Evolutionary conservation across 1,284 basidiomycete species (phyloP).

Genomic region (Fistulina hepatica): DNA sequence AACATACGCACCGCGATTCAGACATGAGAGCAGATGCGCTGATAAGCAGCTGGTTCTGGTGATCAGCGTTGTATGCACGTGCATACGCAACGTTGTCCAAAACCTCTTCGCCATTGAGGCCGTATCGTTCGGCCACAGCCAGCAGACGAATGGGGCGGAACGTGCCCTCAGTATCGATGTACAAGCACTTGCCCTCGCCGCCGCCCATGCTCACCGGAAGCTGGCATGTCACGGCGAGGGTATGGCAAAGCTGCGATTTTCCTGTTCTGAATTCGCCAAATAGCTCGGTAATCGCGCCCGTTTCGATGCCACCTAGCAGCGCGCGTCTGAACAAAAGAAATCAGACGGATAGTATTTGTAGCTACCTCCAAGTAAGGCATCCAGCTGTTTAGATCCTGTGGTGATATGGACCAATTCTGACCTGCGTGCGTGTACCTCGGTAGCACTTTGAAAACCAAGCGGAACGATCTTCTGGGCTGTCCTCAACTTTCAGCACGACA

Average conservation of each 20-base stretch:
- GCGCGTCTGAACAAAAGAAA: background rate
- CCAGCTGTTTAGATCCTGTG: conserved; percentile 93
- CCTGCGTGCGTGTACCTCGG: conserved; percentile 90
- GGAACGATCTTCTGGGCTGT: conserved; percentile 93
- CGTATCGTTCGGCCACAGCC: conserved; percentile 91
- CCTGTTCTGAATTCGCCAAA: conserved; percentile 99
- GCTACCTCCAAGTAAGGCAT: conserved; percentile 86
- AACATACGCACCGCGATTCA: conserved; percentile 70
- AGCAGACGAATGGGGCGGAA: conserved; percentile 95
- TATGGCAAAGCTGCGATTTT: conserved; percentile 98
- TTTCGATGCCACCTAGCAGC: conserved; percentile 83
- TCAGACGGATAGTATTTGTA: conserved; percentile 1
- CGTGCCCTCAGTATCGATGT: conserved; percentile 98
- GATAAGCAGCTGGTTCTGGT: conserved; percentile 85
- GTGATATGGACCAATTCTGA: conserved; percentile 97
- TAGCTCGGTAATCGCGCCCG: conserved; percentile 95
- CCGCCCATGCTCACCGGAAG: conserved; percentile 97
- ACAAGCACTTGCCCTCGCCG: conserved; percentile 97
- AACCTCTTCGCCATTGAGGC: conserved; percentile 94
- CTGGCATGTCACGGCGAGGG: conserved; percentile 96
- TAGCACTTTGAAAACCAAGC: conserved; percentile 96
- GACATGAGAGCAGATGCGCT: conserved; percentile 96
- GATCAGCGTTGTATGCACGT: conserved; percentile 97
- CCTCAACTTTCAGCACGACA: conserved; percentile 1
- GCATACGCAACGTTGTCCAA: conserved; percentile 99